These are phyloP conservation scores for Clarireedia hainanense DNA, from an alignment of 2,329 filamentous ascomycete species.

Conservation along the genomic window DNA sequence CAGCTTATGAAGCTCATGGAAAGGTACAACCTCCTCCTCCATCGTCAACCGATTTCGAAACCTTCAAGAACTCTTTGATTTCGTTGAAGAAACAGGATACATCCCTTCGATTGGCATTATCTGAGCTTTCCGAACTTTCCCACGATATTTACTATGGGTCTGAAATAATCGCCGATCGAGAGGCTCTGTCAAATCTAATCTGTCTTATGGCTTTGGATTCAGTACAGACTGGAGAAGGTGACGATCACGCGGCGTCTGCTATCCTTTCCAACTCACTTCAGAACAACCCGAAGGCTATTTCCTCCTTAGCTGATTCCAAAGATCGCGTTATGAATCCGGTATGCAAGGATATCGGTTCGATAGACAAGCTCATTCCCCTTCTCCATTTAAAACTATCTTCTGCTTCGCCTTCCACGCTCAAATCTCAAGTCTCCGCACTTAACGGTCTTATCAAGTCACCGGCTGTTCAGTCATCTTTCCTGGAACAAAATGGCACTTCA, in stretches of 20 bases:
- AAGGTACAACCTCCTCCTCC: conserved; percentile 47
- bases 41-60: conserved; percentile 28
- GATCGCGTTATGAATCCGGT: conserved; percentile 22
- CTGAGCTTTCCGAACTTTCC: conserved; percentile 52
- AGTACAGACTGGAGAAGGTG: conserved; percentile 14
- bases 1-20: conserved; percentile 49
- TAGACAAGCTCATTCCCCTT: conserved; percentile 20
- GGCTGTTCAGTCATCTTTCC: conserved; percentile 46
- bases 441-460: conserved; percentile 49
- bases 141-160: conserved; percentile 65
- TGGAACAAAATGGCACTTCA: conserved; percentile 45
- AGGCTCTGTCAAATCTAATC: conserved; percentile 46
- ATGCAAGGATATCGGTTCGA: conserved; percentile 13
- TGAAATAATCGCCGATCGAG: conserved; percentile 49
- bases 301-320: conserved; percentile 44
- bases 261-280: conserved; percentile 51
- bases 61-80: conserved; percentile 41
- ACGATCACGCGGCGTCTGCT: conserved; percentile 41
- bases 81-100: conserved; percentile 38
- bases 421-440: conserved; percentile 40
- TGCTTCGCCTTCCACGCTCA: conserved; percentile 24
- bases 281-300: conserved; percentile 57
- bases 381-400: conserved; percentile 19
- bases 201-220: conserved; percentile 39
- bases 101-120: conserved; percentile 33